Evolutionary conservation across 2,329 filamentous ascomycete species (phyloP).

Genomic region (Zymoseptoria brevis): DNA sequence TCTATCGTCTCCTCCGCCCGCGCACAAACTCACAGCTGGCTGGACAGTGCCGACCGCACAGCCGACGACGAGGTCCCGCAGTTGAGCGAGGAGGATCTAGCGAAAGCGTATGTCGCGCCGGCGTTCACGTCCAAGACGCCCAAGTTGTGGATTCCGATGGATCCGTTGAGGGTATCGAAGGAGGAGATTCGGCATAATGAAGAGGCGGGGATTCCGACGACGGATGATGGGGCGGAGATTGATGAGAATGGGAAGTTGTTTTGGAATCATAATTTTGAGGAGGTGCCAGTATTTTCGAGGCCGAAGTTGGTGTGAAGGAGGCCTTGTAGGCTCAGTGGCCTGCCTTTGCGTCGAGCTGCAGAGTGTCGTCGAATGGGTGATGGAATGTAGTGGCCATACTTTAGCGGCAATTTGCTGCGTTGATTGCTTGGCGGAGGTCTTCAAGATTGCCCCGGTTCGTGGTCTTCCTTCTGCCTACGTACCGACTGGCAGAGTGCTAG

Average conservation of each 20-base stretch:
- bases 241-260: slow-evolving; percentile 39
- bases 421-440: no score
- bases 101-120: slow-evolving; percentile 39
- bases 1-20: slow-evolving; percentile 20
- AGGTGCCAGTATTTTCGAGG: slow-evolving; percentile 38
- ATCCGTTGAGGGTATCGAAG: slow-evolving; percentile 34
- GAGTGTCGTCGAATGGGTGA: no score
- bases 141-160: slow-evolving; percentile 39
- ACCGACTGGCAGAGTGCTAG: no score
- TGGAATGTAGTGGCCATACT: no score
- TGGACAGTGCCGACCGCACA: slow-evolving; percentile 8
- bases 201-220: slow-evolving; percentile 34
- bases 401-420: no score
- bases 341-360: no score
- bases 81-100: slow-evolving; percentile 23
- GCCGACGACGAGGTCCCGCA: slow-evolving; percentile 15
- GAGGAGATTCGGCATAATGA: slow-evolving; percentile 36
- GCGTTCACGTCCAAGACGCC: slow-evolving; percentile 37
- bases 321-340: no score
- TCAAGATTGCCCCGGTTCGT: no score
- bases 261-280: slow-evolving; percentile 37
- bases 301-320: slow-evolving; percentile 14
- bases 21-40: slow-evolving; percentile 16
- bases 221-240: slow-evolving; percentile 38
- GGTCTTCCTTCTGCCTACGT: no score